Percentiles rank a stretch among this genome's conserved stretches.
These are phyloP conservation scores for Syncephalastrum contaminatum DNA, from an alignment of 371 early-diverging fungal genomes.

Conservation along the genomic window DNA sequence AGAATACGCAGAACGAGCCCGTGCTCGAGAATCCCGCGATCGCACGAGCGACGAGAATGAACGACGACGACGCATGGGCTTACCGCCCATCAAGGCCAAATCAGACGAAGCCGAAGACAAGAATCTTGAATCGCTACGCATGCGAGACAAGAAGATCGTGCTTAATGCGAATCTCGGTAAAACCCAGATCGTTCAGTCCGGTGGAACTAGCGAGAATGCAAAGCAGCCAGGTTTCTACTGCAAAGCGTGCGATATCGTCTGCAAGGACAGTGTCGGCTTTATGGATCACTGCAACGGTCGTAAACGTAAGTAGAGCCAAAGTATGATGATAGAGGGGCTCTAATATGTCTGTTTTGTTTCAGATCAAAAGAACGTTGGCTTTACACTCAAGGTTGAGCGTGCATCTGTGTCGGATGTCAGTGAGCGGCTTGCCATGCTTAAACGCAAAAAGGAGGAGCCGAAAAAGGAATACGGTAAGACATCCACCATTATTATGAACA, in stretches of 20 bases:
- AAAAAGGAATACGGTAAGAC: slow-evolving; percentile 53
- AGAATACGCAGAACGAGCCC: slow-evolving; percentile 56
- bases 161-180: slow-evolving; percentile 80
- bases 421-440: slow-evolving; percentile 53
- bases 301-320: slow-evolving; percentile 60
- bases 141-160: slow-evolving; percentile 58
- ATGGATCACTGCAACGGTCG: slow-evolving; percentile 91
- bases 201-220: slow-evolving; percentile 38
- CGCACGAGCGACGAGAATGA: slow-evolving; percentile 37
- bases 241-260: slow-evolving; percentile 80
- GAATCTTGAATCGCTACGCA: slow-evolving; percentile 26
- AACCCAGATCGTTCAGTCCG: slow-evolving; percentile 74
- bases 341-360: no score
- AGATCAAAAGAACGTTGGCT: slow-evolving; percentile 61
- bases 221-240: slow-evolving; percentile 93
- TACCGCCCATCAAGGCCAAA: slow-evolving; percentile 33
- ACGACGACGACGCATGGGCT: slow-evolving; percentile 36
- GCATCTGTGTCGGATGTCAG: slow-evolving; percentile 51
- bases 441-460: slow-evolving; percentile 56
- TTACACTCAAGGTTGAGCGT: slow-evolving; percentile 77
- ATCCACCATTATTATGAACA: background rate
- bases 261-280: slow-evolving; percentile 85
- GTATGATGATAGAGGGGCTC: background rate
- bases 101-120: slow-evolving; percentile 24
- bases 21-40: slow-evolving; percentile 45